These are phyloP conservation scores for Corymbia citriodora DNA, from an alignment of 441 rosid genomes.

Conservation along the genomic window DNA sequence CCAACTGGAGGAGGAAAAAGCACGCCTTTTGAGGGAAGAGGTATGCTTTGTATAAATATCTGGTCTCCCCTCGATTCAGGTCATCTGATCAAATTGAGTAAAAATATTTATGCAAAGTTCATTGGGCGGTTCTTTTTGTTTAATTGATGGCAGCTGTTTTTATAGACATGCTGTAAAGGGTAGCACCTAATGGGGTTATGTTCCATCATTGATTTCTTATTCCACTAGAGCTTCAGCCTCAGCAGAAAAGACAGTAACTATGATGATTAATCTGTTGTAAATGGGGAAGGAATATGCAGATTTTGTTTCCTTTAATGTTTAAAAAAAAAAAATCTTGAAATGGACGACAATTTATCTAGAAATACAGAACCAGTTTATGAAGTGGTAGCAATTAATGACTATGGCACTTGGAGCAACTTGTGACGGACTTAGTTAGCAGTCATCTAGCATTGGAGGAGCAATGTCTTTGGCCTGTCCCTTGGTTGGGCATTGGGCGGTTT, in stretches of 20 bases:
- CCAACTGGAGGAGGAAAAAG: conserved; percentile 50
- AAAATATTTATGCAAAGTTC: not conserved
- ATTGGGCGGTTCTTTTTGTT: not conserved
- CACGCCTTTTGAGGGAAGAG: conserved; percentile 42
- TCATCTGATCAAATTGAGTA: not conserved
- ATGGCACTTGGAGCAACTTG: not conserved
- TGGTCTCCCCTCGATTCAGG: not conserved
- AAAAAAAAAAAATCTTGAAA: not conserved
- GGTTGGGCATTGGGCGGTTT: not conserved
- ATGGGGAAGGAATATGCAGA: not conserved
- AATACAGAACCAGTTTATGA: not conserved
- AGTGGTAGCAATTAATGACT: not conserved
- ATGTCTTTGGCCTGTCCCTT: not conserved
- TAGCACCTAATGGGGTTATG: not conserved
- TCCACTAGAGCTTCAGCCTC: not conserved
- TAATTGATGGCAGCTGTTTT: not conserved
- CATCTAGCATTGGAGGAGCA: not conserved
- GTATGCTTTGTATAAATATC: conserved; percentile 13
- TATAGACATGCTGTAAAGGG: not conserved
- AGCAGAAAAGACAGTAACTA: not conserved
- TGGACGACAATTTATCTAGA: not conserved
- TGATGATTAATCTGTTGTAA: not conserved
- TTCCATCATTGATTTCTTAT: not conserved
- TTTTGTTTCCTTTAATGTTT: not conserved
- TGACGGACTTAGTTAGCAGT: not conserved